These are phyloP conservation scores for Brassica hybrid DNA, from an alignment of 441 rosid genomes.

Conservation along the genomic window DNA sequence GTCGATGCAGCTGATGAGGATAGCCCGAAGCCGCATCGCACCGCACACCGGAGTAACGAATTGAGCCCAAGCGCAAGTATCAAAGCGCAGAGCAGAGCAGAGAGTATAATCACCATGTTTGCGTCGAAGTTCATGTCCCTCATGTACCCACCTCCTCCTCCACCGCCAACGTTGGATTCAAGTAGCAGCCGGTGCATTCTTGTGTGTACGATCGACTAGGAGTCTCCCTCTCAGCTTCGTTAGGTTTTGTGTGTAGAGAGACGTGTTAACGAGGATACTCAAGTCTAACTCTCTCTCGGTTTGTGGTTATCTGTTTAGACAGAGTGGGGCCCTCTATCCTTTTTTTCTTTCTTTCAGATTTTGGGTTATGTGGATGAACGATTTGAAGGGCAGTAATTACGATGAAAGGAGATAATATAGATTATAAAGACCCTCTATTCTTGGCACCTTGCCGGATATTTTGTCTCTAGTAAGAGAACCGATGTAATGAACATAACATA, in stretches of 20 bases:
- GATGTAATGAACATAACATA: neutral
- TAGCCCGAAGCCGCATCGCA: too few species aligned
- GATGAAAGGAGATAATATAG: neutral
- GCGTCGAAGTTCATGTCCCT: too few species aligned
- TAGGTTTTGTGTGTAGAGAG: slow-evolving; percentile 10
- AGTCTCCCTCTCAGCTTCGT: neutral
- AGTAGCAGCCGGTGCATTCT: too few species aligned
- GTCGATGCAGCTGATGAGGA: too few species aligned
- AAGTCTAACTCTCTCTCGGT: slow-evolving; percentile 18
- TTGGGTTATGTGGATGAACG: slow-evolving; percentile 13
- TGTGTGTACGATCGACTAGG: neutral
- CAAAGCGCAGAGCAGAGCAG: too few species aligned
- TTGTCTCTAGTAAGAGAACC: neutral
- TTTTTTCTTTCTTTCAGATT: neutral
- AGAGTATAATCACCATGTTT: too few species aligned
- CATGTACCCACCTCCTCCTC: too few species aligned
- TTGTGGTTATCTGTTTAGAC: slow-evolving; percentile 38
- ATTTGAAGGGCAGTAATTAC: neutral
- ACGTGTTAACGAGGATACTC: slow-evolving; percentile 18
- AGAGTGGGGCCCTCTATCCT: slow-evolving; percentile 26
- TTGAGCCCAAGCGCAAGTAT: too few species aligned
- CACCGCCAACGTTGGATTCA: too few species aligned
- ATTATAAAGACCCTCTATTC: neutral
- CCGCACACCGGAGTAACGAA: too few species aligned
- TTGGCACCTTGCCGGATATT: slow-evolving; percentile 24